These are phyloP conservation scores for Exophiala oligosperma DNA, from an alignment of 2,329 filamentous ascomycete genomes.

Conservation along the genomic window DNA sequence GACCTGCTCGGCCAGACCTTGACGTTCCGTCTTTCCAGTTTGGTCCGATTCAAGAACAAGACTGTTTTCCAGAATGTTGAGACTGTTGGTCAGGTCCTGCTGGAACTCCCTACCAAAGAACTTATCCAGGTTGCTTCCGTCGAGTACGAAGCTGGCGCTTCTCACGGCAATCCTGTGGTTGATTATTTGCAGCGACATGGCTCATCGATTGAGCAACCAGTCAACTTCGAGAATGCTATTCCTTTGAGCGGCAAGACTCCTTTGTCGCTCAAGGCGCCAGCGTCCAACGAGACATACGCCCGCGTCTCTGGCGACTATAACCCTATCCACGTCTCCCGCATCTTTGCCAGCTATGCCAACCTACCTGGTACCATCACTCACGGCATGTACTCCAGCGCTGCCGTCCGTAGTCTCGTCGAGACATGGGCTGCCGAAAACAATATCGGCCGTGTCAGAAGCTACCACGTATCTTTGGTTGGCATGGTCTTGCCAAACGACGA, in stretches of 20 bases:
- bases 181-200: constrained; percentile 94
- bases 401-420: constrained; percentile 92
- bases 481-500: constrained; percentile 98
- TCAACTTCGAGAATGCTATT: constrained; percentile 97
- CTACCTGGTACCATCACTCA: constrained; percentile 97
- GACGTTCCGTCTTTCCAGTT: constrained; percentile 90
- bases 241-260: constrained; percentile 90
- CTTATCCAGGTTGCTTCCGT: constrained; percentile 96
- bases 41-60: constrained; percentile 94
- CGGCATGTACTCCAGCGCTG: constrained; percentile 98
- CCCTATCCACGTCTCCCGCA: constrained; percentile 95
- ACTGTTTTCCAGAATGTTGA: constrained; percentile 86
- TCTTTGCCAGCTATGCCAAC: constrained; percentile 94
- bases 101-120: constrained; percentile 96
- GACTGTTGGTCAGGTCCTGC: constrained; percentile 86
- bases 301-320: constrained; percentile 98
- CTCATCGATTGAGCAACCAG: constrained; percentile 88
- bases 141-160: constrained; percentile 87
- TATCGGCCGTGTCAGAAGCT: constrained; percentile 92
- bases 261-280: constrained; percentile 82
- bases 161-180: constrained; percentile 93
- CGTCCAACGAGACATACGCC: constrained; percentile 97
- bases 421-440: constrained; percentile 99
- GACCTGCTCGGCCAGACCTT: constrained; percentile 90
- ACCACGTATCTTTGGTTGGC: constrained; percentile 93